phyloP scores from a whole-genome alignment of 2,329 filamentous ascomycete genomes.

The Neofusicoccum kwambonambiense region DNA sequence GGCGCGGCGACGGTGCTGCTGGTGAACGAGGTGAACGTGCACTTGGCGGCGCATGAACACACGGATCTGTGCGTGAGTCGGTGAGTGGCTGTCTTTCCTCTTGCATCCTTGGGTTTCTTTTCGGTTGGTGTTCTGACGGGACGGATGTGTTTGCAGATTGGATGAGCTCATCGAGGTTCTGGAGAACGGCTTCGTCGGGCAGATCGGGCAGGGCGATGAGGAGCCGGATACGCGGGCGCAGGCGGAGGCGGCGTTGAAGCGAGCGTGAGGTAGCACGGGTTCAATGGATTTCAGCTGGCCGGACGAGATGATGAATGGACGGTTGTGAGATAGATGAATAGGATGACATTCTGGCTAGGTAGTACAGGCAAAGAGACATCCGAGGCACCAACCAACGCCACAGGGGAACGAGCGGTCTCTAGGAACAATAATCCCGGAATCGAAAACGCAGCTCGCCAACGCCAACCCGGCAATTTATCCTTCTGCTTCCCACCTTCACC shows the following conservation, averaged over 20 bases:
- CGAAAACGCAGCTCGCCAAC: too few relatives aligned
- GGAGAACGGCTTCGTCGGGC: slow-evolving; percentile 69
- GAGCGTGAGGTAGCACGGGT: not conserved
- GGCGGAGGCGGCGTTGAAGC: slow-evolving; percentile 24
- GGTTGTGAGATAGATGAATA: too few relatives aligned
- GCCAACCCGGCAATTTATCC: too few relatives aligned
- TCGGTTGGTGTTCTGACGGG: not conserved
- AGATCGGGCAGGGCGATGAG: slow-evolving; percentile 29
- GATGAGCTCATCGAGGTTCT: slow-evolving; percentile 76
- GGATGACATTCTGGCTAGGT: too few relatives aligned
- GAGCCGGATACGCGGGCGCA: slow-evolving; percentile 27
- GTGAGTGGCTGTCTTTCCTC: slow-evolving; percentile 20
- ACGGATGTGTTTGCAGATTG: slow-evolving; percentile 43
- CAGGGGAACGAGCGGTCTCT: too few relatives aligned
- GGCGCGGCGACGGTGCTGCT: slow-evolving; percentile 90
- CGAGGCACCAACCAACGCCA: too few relatives aligned
- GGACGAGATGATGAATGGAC: too few relatives aligned
- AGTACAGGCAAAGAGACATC: too few relatives aligned
- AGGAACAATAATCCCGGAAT: too few relatives aligned
- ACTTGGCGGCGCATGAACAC: slow-evolving; percentile 68
- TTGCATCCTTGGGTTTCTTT: not conserved
- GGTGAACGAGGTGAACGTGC: slow-evolving; percentile 74
- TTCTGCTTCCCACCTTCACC: not conserved
- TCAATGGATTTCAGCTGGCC: too few relatives aligned
- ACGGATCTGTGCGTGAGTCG: slow-evolving; percentile 70